Conservation (phyloP, 228 moss, liverwort and hornwort species). For the Sphagnum fallax region DNA sequence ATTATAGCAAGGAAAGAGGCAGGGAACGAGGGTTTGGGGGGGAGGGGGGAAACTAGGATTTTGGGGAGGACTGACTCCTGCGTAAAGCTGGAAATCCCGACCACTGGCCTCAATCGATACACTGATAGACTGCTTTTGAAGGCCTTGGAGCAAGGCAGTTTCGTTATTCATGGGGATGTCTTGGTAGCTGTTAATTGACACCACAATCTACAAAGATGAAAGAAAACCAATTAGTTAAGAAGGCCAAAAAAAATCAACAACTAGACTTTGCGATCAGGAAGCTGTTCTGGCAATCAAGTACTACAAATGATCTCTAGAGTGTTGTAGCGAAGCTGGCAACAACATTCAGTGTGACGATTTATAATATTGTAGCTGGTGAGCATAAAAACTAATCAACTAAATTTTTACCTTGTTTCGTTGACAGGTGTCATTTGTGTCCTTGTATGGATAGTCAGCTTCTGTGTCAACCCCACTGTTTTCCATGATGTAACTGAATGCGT, state of each 20-base stretch:
- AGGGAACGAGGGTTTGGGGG: no score
- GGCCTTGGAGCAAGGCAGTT: not conserved
- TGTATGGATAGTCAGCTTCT: slow-evolving; percentile 8
- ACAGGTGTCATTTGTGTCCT: not conserved
- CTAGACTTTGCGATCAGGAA: no score
- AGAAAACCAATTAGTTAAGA: not conserved
- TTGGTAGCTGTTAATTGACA: slow-evolving; percentile 1
- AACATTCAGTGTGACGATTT: not conserved
- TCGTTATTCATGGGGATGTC: not conserved
- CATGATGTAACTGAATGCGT: slow-evolving; percentile 8
- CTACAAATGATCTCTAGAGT: no score
- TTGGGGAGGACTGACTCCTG: not conserved
- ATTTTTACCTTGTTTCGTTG: not conserved
- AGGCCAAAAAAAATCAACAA: not conserved
- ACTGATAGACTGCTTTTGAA: slow-evolving; percentile 1
- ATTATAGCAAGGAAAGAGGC: no score
- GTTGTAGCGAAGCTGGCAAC: not conserved
- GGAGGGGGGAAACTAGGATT: no score
- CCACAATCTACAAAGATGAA: not conserved
- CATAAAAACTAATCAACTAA: not conserved
- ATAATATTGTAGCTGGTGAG: not conserved
- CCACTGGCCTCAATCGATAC: slow-evolving; percentile 1
- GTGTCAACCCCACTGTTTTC: slow-evolving; percentile 5
- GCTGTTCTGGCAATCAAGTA: no score
- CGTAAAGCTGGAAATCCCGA: slow-evolving; percentile 6